Base-by-base conservation (phyloP, 164 flowering plant genomes). In the Buxus sempervirens region DNA sequence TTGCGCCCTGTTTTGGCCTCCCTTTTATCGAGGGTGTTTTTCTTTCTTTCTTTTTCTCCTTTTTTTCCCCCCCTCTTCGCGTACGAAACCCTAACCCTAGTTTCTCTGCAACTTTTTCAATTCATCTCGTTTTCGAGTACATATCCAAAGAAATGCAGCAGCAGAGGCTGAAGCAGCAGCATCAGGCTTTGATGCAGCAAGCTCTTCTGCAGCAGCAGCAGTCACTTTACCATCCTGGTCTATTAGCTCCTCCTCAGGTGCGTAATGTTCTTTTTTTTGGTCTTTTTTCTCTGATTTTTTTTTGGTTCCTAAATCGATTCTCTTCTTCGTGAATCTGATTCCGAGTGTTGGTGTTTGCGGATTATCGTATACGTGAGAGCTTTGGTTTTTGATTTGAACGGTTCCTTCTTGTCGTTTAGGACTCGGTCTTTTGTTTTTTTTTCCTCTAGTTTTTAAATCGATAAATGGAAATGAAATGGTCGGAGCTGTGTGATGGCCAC, bases 161-260 rank as follows among this genome's bases (percentile, higher is more conserved):
- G 64, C 77, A 68, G 72, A 73, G 73, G 75, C 54, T 72, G 72
- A 78, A 79, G 72, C 84, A 81, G 62, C 85, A 84, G 68, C 81
- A 82, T 63, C 86, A 86, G 70, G 83, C 83, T 12, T 58, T 86
- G 78, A 84, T 84, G 84, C 90, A 86, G 69, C 90, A 84, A 63
- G 77, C 80, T 25, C 70, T 73, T n/a, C 77, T 75, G 6, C 76
- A 64, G 64, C 68, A 65, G 69, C 74, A 55, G 61, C 80, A 78
- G 58, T 80, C 88, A 57, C 78, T 84, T 32, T 84, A 82, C 63
- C 87, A 84, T 67, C 88, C 90, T 42, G 86, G 79, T 65, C 81
- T 86, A 22, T 68, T 86, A 45, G 85, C 87, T 60, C 73, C 85
- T 68, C 87, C 87, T 28, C 90, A 82, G 84, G 88, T 83, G 12